Base-by-base conservation (phyloP, 129 eudicot genomes). In the Kitagawia praeruptora region DNA sequence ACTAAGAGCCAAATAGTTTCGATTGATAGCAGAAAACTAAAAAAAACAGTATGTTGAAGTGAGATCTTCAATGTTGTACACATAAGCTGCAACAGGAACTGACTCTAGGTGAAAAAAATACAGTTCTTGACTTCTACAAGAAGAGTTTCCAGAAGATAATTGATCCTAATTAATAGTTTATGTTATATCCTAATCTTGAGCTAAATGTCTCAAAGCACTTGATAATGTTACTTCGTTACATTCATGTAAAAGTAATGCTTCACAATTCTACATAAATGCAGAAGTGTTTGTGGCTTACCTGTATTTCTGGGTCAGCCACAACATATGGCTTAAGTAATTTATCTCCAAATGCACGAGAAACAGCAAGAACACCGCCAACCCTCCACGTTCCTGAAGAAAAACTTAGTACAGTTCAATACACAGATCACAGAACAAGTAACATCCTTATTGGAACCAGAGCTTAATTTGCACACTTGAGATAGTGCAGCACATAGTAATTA, bases 341-440 rank as follows among this genome's bases (percentile, higher is more conserved):
- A 81, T 91, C 93, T 66, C 97, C 97, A 87, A 91, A 91, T 27
- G 97, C 97, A 81, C 97, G 97, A 75, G 97, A 91, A 85, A 91
- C 92, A 67, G 97, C 97, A 72, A 91, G 92, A 80, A 91, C 93
- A 73, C 97, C 97, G 48, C 94, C 92, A 83, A 91, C 97, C 54
- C 97, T 85, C 97, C 97, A 91, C 39, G 97, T 91, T 72, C 97
- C 97, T 91, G 54, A 79, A 45, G 27, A 6, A 81, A 40, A 70
- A 38, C 21, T 64, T 80, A 54, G 12, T 69, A 74, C 3, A 61
- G 58, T 25, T 61, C 37, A 37, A 45, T 13, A 37, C 23, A 41
- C 27, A 37, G 49, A 48, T 70, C 48, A 38, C 56, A 25, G 6
- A 13, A 74, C 41, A 25, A 74, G 61, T 1, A 74, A 45, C 40